Base-by-base conservation (phyloP, 192 early-diverging fungal species). In the Linnemannia zychae region DNA sequence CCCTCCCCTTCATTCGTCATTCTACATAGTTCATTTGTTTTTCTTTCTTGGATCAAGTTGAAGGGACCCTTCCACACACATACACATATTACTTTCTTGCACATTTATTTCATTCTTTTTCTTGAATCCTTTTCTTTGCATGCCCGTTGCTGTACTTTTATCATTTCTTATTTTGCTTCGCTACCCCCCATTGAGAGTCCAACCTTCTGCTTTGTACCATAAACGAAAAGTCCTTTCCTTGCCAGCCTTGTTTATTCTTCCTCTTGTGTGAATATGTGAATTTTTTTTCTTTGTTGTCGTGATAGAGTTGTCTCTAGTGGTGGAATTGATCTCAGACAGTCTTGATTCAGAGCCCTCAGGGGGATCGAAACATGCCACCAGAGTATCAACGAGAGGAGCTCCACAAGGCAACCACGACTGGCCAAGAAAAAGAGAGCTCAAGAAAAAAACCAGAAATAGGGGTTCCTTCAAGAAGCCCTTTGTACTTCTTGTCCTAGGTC, bases 121-220 rank as follows among this genome's bases (percentile, higher is more conserved):
- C 12, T 60, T 63, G n/a, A n/a, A n/a, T 31, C 11, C 11, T 22
- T n/a, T 53, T 16, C 28, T 9, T 63, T 63, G 12, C 57, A 31
- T 33, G 12, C 57, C 57, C 24, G 9, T 63, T 63, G 3, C 28
- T 63, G 57, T 63, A 63, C 57, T 63, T 63, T 63, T 63, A 63
- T 63, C 28, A 9, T 31, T 15, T 15, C 48, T 15, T 15, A 2
- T 4, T 11, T 11, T 28, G 15, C 13, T 60, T 63, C 28, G 57
- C 28, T 63, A 31, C 52, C 57, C 57, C 18, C 57, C 57, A 31
- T 63, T 31, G 57, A n/a, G 57, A n/a, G 57, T 63, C 28, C 22
- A n/a, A n/a, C 53, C 28, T 63, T 63, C n/a, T 63, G 24, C 57
- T 24, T 63, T 63, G 57, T 63, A 63, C 28, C 57, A 63, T 63